These are phyloP conservation scores for Isatis lusitanica DNA, from an alignment of 441 rosid species.

Conservation along the genomic window DNA sequence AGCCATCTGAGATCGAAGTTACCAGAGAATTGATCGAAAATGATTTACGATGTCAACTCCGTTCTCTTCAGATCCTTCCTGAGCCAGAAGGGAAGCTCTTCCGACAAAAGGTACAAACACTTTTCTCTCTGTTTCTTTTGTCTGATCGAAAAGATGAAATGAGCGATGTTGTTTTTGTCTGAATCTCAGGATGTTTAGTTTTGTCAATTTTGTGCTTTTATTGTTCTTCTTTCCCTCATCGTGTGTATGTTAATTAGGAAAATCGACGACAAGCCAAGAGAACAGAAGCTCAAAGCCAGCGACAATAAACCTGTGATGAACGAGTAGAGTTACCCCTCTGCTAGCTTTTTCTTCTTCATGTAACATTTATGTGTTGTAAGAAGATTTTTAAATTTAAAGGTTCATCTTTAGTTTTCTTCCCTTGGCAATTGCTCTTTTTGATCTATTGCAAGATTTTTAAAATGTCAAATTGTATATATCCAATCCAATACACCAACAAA, in stretches of 20 bases:
- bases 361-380: not conserved
- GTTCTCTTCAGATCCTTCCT: slow-evolving; percentile 84
- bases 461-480: not conserved
- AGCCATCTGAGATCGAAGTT: slow-evolving; percentile 10
- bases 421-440: not conserved
- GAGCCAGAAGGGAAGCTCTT: slow-evolving; percentile 88
- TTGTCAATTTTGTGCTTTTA: not conserved
- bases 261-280: slow-evolving; percentile 91
- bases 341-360: not conserved
- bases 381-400: not conserved
- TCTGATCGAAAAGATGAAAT: not conserved
- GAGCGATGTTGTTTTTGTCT: not conserved
- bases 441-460: not conserved
- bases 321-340: not conserved
- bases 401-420: not conserved
- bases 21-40: slow-evolving; percentile 24
- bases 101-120: slow-evolving; percentile 69
- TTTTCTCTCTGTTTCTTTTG: not conserved
- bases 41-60: slow-evolving; percentile 98
- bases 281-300: slow-evolving; percentile 81
- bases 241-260: slow-evolving; percentile 47
- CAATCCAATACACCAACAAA: not conserved
- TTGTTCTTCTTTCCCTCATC: not conserved
- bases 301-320: slow-evolving; percentile 97
- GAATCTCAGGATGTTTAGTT: slow-evolving; percentile 1